phyloP scores from a whole-genome alignment of 1,139 yeast genomes.

The Lipomyces yarrowii region DNA sequence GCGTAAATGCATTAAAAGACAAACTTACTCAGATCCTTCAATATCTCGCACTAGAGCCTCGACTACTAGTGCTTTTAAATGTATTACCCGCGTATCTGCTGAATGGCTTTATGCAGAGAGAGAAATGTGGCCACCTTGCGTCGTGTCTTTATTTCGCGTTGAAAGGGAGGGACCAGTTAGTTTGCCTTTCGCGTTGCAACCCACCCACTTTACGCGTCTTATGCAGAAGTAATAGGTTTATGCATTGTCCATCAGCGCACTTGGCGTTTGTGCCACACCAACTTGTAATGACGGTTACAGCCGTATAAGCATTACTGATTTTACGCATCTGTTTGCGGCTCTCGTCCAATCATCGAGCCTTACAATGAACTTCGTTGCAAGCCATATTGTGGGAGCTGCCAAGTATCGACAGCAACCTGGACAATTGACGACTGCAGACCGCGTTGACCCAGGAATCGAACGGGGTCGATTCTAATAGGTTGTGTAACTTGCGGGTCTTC shows the following conservation, averaged over 20 bases:
- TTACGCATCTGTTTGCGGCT: neutral
- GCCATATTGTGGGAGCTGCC: neutral
- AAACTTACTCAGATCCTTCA: neutral
- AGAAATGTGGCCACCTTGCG: neutral
- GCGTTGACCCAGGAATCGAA: neutral
- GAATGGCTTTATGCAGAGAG: neutral
- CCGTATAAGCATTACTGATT: neutral
- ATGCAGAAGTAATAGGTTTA: neutral
- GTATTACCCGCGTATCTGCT: neutral
- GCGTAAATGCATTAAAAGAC: neutral
- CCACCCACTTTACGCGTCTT: neutral
- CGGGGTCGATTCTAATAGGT: neutral
- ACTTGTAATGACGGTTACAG: neutral
- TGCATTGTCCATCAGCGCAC: neutral
- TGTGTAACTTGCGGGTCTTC: neutral
- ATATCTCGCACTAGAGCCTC: neutral
- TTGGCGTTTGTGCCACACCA: neutral
- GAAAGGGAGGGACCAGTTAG: neutral
- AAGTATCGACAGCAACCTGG: neutral
- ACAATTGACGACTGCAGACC: neutral
- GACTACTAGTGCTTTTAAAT: neutral
- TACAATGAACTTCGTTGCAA: neutral
- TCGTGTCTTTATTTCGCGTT: neutral
- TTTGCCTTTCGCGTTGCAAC: neutral
- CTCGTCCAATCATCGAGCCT: constrained; percentile 5